phyloP scores from a whole-genome alignment of 768 basidiomycete species.

The Lactifluus rugatus region DNA sequence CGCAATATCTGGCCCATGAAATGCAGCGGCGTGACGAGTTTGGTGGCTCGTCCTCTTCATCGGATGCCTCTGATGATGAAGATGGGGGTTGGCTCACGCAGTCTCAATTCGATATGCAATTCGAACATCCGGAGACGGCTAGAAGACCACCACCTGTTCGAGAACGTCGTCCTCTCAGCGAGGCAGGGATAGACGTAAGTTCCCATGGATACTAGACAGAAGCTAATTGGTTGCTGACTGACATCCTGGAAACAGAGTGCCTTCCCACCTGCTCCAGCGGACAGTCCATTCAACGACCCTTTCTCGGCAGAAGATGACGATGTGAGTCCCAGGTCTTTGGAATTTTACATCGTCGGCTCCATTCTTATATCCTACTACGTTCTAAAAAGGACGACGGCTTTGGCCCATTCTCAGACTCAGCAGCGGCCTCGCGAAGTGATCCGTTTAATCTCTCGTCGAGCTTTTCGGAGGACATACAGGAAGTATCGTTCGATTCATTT shows the following conservation, averaged over 20 bases:
- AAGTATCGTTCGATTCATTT: constrained; percentile 54
- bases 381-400: constrained; percentile 49
- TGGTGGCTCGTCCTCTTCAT: constrained; percentile 36
- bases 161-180: constrained; percentile 26
- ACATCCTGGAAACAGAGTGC: background rate
- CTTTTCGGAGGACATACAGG: constrained; percentile 55
- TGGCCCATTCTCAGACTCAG: constrained; percentile 70
- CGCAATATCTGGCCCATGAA: constrained; percentile 67
- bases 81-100: constrained; percentile 75
- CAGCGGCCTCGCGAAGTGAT: constrained; percentile 38
- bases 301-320: constrained; percentile 45
- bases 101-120: constrained; percentile 47
- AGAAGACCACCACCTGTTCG: constrained; percentile 18
- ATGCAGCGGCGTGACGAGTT: constrained; percentile 54
- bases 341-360: background rate
- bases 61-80: constrained; percentile 48
- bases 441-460: constrained; percentile 43
- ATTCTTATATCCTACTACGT: constrained; percentile 2
- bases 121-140: constrained; percentile 23
- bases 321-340: constrained; percentile 27
- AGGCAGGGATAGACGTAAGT: constrained; percentile 25
- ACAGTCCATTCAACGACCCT: constrained; percentile 24
- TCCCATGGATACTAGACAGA: background rate
- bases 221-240: background rate
- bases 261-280: constrained; percentile 10